phyloP scores from a whole-genome alignment of 495 filamentous ascomycete species.

The Opeltia flavorubescens region DNA sequence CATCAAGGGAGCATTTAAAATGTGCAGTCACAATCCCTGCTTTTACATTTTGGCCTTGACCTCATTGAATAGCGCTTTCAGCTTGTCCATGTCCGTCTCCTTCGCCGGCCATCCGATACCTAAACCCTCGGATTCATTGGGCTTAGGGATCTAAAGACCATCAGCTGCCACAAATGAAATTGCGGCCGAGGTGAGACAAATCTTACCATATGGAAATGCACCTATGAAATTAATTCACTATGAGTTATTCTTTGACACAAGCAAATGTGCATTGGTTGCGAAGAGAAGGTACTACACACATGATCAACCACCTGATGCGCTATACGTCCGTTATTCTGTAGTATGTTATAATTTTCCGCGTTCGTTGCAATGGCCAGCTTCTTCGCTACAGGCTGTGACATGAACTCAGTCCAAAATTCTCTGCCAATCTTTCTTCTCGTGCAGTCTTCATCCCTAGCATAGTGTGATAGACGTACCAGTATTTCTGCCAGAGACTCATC shows the following conservation, averaged over 20 bases:
- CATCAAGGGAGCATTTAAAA: no score
- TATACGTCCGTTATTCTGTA: conserved; percentile 89
- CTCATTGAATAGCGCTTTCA: conserved; percentile 68
- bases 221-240: no score
- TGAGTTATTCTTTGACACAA: background rate
- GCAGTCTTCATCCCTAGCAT: background rate
- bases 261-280: background rate
- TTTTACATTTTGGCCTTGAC: conserved; percentile 76
- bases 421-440: no score
- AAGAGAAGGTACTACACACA: conserved; percentile 34
- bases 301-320: conserved; percentile 95
- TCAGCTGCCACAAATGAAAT: background rate
- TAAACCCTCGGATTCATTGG: conserved; percentile 70
- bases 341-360: conserved; percentile 72
- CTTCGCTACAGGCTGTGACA: conserved; percentile 63
- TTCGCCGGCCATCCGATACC: conserved; percentile 68
- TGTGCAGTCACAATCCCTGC: background rate
- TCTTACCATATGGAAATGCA: conserved; percentile 86
- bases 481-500: conserved; percentile 78
- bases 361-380: conserved; percentile 66
- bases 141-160: conserved; percentile 72
- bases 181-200: background rate
- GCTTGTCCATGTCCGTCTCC: conserved; percentile 61
- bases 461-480: conserved; percentile 38
- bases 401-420: no score